Conservation (phyloP, 495 filamentous ascomycete species). For the Pseudevernia furfuracea region DNA sequence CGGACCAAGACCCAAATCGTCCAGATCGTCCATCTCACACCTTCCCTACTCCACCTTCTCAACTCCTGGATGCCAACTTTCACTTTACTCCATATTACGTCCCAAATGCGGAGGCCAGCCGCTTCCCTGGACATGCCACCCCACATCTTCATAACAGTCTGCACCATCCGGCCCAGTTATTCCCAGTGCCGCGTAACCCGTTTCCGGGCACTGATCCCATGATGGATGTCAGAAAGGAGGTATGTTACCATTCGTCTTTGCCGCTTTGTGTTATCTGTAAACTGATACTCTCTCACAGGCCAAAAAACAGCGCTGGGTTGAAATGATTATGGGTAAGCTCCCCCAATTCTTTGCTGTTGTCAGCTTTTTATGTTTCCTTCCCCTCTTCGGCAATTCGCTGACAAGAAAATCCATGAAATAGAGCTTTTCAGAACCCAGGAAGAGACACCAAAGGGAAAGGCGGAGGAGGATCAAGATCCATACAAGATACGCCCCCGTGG, state of each 20-base stretch:
- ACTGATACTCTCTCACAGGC: neutral
- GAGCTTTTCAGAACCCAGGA: neutral
- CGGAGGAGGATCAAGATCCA: neutral
- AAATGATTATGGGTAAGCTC: neutral
- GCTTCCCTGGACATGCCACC: neutral
- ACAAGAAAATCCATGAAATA: neutral
- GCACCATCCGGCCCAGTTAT: neutral
- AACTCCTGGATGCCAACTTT: neutral
- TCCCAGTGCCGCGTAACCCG: neutral
- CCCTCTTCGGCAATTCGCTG: neutral
- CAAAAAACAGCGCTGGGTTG: slow-evolving; percentile 1
- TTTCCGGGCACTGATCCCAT: neutral
- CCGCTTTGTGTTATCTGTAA: no score
- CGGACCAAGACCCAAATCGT: neutral
- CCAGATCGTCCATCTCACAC: neutral
- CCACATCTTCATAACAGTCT: neutral
- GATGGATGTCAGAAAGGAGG: neutral
- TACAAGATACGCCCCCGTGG: neutral
- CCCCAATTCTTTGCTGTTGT: neutral
- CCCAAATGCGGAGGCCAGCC: neutral
- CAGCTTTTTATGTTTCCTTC: neutral
- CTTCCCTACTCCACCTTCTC: neutral
- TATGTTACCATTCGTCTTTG: neutral
- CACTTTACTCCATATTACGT: slow-evolving; percentile 8
- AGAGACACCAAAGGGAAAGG: neutral